Base-by-base conservation (phyloP, 2,329 filamentous ascomycete species). In the Xylariaceae sp. region DNA sequence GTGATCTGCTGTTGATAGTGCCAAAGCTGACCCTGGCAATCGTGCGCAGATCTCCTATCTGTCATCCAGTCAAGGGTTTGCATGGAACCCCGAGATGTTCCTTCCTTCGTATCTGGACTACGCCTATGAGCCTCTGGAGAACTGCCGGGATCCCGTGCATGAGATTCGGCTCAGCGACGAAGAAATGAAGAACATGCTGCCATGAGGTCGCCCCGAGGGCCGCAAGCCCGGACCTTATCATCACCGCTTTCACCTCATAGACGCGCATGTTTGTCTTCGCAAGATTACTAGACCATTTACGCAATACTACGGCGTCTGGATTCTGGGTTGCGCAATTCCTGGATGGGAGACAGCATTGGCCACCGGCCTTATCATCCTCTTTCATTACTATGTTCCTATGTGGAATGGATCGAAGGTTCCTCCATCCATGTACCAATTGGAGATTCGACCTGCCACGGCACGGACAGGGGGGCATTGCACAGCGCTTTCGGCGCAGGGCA, bases 81-180 rank as follows among this genome's bases (percentile, higher is more conserved):
- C 81, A 45, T 90, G 85, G 85, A 89, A 89, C 61, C 84, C 85
- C 61, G 85, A 89, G 59, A 85, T 89, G 61, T 89, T 89, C 64
- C 74, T 89, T 2, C 85, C 85, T 1, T 86, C 83, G 6, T 88
- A 88, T 59, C 68, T 83, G 54, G 82, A 86, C 62, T 79, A 76
- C 67, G 81, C 87, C 51, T 85, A 85, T 57, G 73, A 79, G 26
- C 83, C 85, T 29, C 73, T 89, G 55, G 83, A 88, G 61, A 79
- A 83, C 59, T 78, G 78, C 50, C 81, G 81, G 55, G 85, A 89
- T 50, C 83, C 84, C 1, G 83, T 90, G 34, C 71, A 85, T 63
- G 85, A 90, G 57, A 88, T 90, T 50, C 68, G 77, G 40, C 69
- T 90, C 40, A 88, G 75, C 52, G 85, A 90, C 47, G 85, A 89